A percentile compares a stretch with the other conserved stretches of the same genome.
Conservation (phyloP, 352 stramenopile species). For the Pilasporangium apinafurcum region DNA sequence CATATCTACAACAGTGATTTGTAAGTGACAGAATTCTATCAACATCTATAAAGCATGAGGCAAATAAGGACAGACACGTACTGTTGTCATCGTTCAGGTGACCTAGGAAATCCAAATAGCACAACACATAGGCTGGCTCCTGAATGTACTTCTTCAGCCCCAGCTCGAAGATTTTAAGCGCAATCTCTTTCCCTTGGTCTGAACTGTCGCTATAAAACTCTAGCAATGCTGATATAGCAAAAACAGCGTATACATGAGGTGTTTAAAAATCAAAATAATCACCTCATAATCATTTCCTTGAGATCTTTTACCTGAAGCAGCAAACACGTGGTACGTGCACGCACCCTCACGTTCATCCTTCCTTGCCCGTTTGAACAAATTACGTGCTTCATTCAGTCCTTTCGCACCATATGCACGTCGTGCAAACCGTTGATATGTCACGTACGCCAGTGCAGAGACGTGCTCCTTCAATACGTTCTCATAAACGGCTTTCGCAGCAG, state of each 20-base stretch:
- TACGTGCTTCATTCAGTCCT: slow-evolving; percentile 64
- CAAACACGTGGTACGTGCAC: slow-evolving; percentile 81
- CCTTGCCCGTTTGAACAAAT: slow-evolving; percentile 75
- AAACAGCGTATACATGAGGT: too few species aligned
- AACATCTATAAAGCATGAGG: not conserved
- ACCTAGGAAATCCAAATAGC: slow-evolving; percentile 81
- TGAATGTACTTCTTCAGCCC: slow-evolving; percentile 87
- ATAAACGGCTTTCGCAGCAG: slow-evolving; percentile 70
- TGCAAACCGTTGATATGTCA: slow-evolving; percentile 82
- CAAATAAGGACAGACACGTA: slow-evolving; percentile 19
- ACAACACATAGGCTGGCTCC: slow-evolving; percentile 75
- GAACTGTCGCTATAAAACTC: slow-evolving; percentile 86
- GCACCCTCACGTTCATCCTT: slow-evolving; percentile 80
- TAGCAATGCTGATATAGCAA: slow-evolving; percentile 40
- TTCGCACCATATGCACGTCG: slow-evolving; percentile 70
- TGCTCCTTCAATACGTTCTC: slow-evolving; percentile 75
- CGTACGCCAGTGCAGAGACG: slow-evolving; percentile 69
- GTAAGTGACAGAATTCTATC: not conserved
- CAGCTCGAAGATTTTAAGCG: slow-evolving; percentile 86
- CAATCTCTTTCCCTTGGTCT: slow-evolving; percentile 77
- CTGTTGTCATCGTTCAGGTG: slow-evolving; percentile 89
- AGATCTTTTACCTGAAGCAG: slow-evolving; percentile 68
- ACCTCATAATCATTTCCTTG: too few species aligned
- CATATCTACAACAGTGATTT: slow-evolving; percentile 53
- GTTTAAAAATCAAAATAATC: too few species aligned